Evolutionary conservation across 1,284 basidiomycete genomes (phyloP), one percentile per base, ranked within the genome.

Genomic region (Malassezia nana): DNA sequence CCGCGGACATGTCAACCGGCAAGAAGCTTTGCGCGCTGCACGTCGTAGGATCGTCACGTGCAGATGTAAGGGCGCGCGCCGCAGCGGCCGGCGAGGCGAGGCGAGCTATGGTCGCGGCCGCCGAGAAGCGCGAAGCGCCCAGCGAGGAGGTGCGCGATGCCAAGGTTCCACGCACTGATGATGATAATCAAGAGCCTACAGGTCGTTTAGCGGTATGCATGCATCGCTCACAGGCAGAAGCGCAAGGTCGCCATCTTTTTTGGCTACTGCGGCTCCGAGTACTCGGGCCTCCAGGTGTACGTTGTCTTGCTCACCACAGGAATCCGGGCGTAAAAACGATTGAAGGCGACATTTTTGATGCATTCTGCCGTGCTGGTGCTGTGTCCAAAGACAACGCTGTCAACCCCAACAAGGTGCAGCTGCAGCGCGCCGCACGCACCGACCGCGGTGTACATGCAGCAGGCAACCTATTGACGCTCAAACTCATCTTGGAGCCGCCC

Each of bases 391-490:
- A 95, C 69, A 99, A 99, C 68, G 84, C 90, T 0, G 82, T 87
- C 58, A 86, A 95, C 75, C 87, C 89, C 25, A 82, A 82, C 46
- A 96, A 96, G 78, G 89, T 91, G 48, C 82, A 81, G 44, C 81
- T 98, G 12, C 84, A 83, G 40, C 82, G 94, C 32, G 88, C 92
- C 2, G 94, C 94, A 6, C 80, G 94, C 2, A 99, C 94, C 0
- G 94, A 99, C 74, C 87, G 91, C 1, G 94, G 94, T 16, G 94
- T 99, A 5, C 91, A 96, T 71, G 94, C 94, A 5, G 91, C 90
- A 6, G 88, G 91, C 10, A 99, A 99, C 72, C 79, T 89, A 25
- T 83, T 69, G 22, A 64, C 60, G 8, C 54, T 74, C n/a, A 75
- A 75, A 45, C 55, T 74, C 24, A 74, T 75, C 42, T 50, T 75